Percentiles rank a stretch among this genome's conserved stretches.
Conservation (phyloP, 2,329 filamentous ascomycete genomes). For the Ceratocystis alfenasii region DNA sequence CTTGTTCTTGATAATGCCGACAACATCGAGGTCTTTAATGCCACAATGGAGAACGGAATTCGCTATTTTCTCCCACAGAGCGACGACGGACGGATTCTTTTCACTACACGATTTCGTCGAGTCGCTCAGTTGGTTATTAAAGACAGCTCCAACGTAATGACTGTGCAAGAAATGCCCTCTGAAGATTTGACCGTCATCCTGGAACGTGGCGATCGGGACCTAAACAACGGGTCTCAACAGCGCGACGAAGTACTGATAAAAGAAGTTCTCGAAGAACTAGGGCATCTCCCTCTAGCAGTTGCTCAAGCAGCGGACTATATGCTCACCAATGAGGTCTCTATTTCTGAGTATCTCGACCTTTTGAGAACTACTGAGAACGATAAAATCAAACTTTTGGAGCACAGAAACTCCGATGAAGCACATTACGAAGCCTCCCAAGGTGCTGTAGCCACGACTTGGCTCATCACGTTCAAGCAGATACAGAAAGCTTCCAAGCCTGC, state of each 20-base stretch:
- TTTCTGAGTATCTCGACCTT: not conserved
- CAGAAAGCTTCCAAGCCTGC: rapidly evolving
- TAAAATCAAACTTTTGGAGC: not conserved
- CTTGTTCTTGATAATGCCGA: constrained; percentile 26
- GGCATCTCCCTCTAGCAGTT: constrained; percentile 23
- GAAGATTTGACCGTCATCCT: not conserved
- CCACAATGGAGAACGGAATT: not conserved
- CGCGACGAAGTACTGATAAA: not conserved
- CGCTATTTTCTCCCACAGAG: constrained; percentile 27
- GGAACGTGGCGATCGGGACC: too few relatives aligned
- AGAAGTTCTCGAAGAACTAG: not conserved
- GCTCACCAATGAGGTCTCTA: not conserved
- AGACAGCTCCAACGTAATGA: not conserved
- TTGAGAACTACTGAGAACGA: not conserved
- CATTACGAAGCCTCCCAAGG: not conserved
- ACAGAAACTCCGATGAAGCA: not conserved
- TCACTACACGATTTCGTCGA: constrained; percentile 15
- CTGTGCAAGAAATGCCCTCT: not conserved
- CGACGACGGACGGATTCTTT: constrained; percentile 11
- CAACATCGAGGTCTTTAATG: constrained; percentile 16
- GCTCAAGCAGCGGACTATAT: constrained; percentile 23
- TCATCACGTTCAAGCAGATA: not conserved
- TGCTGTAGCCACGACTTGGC: not conserved
- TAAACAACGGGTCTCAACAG: not conserved
- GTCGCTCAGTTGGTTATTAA: not conserved